These are phyloP conservation scores for Hemisphaericaspora subhashii DNA, from an alignment of 1,139 yeast genomes.

Conservation along the genomic window DNA sequence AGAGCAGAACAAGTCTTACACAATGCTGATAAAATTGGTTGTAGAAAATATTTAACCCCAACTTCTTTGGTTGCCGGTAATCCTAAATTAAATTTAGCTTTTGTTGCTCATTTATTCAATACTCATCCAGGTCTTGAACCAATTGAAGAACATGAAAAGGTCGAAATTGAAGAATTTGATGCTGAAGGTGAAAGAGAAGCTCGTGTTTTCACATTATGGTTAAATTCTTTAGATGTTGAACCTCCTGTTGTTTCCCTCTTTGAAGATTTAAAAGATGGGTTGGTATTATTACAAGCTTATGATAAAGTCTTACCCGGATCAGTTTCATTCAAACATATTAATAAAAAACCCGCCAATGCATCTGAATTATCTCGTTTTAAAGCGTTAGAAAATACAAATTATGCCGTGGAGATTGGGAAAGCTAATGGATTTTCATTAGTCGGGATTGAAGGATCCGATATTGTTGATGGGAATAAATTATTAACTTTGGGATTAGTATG, in stretches of 20 bases:
- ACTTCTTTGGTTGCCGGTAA: slow-evolving; percentile 92
- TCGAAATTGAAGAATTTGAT: slow-evolving; percentile 91
- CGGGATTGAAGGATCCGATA: slow-evolving; percentile 98
- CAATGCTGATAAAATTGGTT: slow-evolving; percentile 88
- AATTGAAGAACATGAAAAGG: slow-evolving; percentile 85
- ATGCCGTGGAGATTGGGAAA: slow-evolving; percentile 94
- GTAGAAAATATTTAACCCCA: slow-evolving; percentile 94
- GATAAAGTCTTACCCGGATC: slow-evolving; percentile 95
- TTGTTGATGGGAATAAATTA: slow-evolving; percentile 88
- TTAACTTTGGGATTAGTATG: slow-evolving; percentile 94
- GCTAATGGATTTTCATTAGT: slow-evolving; percentile 89
- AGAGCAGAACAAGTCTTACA: slow-evolving; percentile 86
- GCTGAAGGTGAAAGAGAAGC: slow-evolving; percentile 99
- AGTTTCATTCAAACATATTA: slow-evolving; percentile 76
- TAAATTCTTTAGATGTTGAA: slow-evolving; percentile 92
- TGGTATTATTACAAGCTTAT: slow-evolving; percentile 84
- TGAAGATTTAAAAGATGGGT: slow-evolving; percentile 95
- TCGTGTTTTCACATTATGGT: slow-evolving; percentile 95
- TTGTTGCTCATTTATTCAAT: slow-evolving; percentile 94
- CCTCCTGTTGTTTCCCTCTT: slow-evolving; percentile 90
- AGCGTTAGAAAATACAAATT: slow-evolving; percentile 93
- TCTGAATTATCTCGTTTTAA: slow-evolving; percentile 81
- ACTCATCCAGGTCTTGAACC: slow-evolving; percentile 97
- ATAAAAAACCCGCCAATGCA: slow-evolving; percentile 76
- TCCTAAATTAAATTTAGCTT: slow-evolving; percentile 93